phyloP scores from a whole-genome alignment of 495 filamentous ascomycete genomes.

The Pseudevernia furfuracea region DNA sequence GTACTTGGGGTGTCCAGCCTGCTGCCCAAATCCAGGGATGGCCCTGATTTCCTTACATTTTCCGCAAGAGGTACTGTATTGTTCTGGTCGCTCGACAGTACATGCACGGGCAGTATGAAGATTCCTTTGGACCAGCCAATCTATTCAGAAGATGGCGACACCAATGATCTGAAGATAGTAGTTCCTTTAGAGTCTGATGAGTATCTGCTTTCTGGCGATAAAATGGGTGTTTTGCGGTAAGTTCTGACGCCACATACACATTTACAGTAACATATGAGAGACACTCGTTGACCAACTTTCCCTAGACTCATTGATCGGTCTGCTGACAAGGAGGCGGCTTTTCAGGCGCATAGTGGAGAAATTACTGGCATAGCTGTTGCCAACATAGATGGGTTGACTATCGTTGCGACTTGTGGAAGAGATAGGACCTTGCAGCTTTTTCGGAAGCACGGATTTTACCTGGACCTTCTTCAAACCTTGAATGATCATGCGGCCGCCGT shows the following conservation, averaged over 20 bases:
- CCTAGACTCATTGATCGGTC: slow-evolving; percentile 40
- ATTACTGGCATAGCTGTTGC: slow-evolving; percentile 69
- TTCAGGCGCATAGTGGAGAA: slow-evolving; percentile 80
- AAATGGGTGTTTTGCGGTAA: slow-evolving; percentile 70
- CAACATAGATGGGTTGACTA: slow-evolving; percentile 43
- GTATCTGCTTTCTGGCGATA: slow-evolving; percentile 75
- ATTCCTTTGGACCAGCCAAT: slow-evolving; percentile 61
- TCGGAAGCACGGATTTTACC: slow-evolving; percentile 44
- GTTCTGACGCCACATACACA: slow-evolving; percentile 18
- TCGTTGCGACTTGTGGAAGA: slow-evolving; percentile 74
- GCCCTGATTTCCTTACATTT: slow-evolving; percentile 80
- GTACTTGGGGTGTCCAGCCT: slow-evolving; percentile 65
- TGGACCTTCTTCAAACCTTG: slow-evolving; percentile 63
- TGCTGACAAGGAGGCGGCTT: slow-evolving; percentile 49
- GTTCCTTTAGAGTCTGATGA: slow-evolving; percentile 51
- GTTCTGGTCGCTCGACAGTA: slow-evolving; percentile 72
- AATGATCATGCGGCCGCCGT: slow-evolving; percentile 72
- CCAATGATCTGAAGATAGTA: slow-evolving; percentile 72
- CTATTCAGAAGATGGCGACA: slow-evolving; percentile 47
- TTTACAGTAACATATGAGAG: slow-evolving; percentile 6
- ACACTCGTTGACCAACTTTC: neutral
- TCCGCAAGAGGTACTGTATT: slow-evolving; percentile 67
- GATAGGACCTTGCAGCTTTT: slow-evolving; percentile 91
- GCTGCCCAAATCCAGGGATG: slow-evolving; percentile 48
- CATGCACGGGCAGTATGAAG: slow-evolving; percentile 51